phyloP scores from a whole-genome alignment of 805 yeast species.

The Hanseniaspora taiwanica region DNA sequence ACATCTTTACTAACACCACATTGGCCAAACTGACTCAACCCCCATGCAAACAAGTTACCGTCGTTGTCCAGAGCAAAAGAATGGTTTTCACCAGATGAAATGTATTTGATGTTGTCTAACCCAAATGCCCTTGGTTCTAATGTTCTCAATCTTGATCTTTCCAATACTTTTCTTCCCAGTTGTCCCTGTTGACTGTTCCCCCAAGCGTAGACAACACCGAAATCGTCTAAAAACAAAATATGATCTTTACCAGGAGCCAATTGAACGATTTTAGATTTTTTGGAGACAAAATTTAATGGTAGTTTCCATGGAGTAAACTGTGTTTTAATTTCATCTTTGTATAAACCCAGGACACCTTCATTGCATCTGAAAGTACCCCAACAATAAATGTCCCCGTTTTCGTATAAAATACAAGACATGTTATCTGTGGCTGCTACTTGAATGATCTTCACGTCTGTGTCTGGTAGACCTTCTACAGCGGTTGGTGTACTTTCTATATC shows the following conservation, averaged over 20 bases:
- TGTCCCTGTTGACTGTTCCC: constrained; percentile 93
- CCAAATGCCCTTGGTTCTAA: constrained; percentile 78
- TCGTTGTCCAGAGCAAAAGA: constrained; percentile 78
- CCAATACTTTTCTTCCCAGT: constrained; percentile 75
- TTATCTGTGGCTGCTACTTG: constrained; percentile 89
- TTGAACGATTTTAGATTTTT: constrained; percentile 58
- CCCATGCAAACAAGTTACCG: constrained; percentile 78
- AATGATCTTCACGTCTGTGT: constrained; percentile 40
- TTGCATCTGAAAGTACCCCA: constrained; percentile 97
- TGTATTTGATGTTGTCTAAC: constrained; percentile 58
- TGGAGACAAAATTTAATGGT: constrained; percentile 22
- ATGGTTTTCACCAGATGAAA: constrained; percentile 92
- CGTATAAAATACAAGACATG: constrained; percentile 65
- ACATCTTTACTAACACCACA: constrained; percentile 71
- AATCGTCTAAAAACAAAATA: constrained; percentile 64
- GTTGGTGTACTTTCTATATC: constrained; percentile 84
- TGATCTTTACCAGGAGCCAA: constrained; percentile 92
- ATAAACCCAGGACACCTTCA: constrained; percentile 77
- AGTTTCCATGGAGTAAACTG: constrained; percentile 62
- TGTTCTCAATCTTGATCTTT: constrained; percentile 48
- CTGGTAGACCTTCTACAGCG: constrained; percentile 54
- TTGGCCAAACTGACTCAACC: constrained; percentile 93
- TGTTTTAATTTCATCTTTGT: constrained; percentile 44
- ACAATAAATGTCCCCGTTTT: constrained; percentile 80
- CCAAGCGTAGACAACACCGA: constrained; percentile 90